A percentile compares a stretch with the other conserved stretches of the same genome.
Conservation (phyloP, 2,329 filamentous ascomycete genomes). For the Daldinia sp. region DNA sequence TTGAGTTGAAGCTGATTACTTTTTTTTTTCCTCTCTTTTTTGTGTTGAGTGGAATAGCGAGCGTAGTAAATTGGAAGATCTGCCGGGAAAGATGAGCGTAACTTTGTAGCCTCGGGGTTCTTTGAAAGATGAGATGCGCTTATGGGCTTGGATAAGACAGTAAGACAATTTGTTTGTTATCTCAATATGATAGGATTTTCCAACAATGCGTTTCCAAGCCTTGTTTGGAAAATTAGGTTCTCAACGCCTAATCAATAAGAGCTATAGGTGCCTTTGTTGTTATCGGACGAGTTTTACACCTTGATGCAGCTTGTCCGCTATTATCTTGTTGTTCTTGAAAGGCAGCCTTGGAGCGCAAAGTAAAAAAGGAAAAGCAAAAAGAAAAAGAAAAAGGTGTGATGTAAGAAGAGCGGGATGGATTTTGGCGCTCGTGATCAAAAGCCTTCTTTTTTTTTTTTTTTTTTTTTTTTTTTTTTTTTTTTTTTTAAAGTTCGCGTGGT, state of each 20-base stretch:
- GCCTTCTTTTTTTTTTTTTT: conserved; percentile 22
- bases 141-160: conserved; percentile 19
- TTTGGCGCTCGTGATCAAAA: conserved; percentile 36
- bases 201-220: conserved; percentile 7
- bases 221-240: neutral
- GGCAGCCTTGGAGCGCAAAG: neutral
- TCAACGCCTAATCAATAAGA: neutral
- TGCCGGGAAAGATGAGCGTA: neutral
- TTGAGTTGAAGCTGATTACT: neutral
- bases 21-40: neutral
- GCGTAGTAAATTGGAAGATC: neutral
- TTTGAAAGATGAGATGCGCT: conserved; percentile 21
- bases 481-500: conserved; percentile 30
- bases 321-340: neutral
- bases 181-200: conserved; percentile 1
- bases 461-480: conserved; percentile 15
- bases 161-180: conserved; percentile 34
- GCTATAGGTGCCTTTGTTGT: neutral
- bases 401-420: conserved; percentile 23
- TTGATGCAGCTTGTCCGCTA: neutral
- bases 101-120: conserved; percentile 18
- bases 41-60: conserved; percentile 4
- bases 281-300: neutral
- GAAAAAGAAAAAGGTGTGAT: conserved; percentile 7
- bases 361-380: neutral